Base-by-base conservation (phyloP, 208 protist species). In the Wallacemonas sp. region DNA sequence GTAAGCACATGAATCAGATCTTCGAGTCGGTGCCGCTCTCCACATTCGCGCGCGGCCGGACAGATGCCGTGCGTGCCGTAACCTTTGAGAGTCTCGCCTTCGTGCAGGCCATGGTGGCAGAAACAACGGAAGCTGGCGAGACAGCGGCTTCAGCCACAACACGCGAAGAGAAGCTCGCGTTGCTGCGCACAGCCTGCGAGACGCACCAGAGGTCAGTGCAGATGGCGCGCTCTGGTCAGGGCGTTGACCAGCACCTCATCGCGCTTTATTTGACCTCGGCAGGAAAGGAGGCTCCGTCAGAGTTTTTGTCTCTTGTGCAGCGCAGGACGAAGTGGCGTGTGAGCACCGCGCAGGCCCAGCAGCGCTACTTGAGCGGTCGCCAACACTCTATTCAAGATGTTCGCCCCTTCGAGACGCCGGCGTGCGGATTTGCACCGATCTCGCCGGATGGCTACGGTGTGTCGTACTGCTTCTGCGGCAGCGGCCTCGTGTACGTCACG, bases 231-330 rank as follows among this genome's bases (percentile, higher is more conserved):
- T 65, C 75, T 1, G 93, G 93, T n/a, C 63, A 69, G 2, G 92
- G 89, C 49, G 74, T 94, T 21, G 93, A 96, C 45, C 76, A 91
- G 9, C 93, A 97, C 63, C 66, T 97, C 58, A 95, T 97, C 54
- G 88, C 79, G 2, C 79, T 97, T 4, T 94, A 87, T 67, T 82
- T 95, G 70, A 78, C 86, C 12, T 81, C 80, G 45, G 71, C 63
- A 12, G 82, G 62, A 21, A 66, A 75, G 19, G 73, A 68, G 49
- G 74, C 74, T 21, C 79, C 84, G 27, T 87, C 85, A 0, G 84
- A 88, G 53, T 94, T 94, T 56, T 62, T 94, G 11, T 76, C 70
- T 6, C 46, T 54, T 1, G 80, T 79, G 49, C 55, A 95, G 51
- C 73, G 67, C 49, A 66, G 80, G 63, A 75, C 79, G 17, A 71